A percentile compares a stretch with the other conserved stretches of the same genome.
Evolutionary conservation across 495 filamentous ascomycete genomes (phyloP).

Genomic region (Lindgomyces ingoldianus): DNA sequence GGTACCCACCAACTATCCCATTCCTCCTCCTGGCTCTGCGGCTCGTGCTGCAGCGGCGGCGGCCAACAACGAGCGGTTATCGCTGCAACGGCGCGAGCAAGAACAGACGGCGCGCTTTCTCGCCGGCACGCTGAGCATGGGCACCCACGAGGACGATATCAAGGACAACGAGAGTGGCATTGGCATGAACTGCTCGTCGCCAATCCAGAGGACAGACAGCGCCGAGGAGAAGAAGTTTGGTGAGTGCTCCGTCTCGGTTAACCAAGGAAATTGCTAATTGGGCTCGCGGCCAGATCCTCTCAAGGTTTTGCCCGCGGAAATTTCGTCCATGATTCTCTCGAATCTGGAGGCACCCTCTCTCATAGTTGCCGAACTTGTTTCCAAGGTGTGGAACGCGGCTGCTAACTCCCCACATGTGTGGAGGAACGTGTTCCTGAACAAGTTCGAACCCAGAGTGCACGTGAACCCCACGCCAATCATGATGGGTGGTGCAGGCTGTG

Average conservation of each 20-base stretch:
- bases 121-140: not conserved
- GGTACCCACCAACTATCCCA: conserved; percentile 29
- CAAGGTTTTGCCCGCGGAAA: conserved; percentile 65
- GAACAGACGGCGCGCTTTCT: conserved; percentile 29
- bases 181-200: conserved; percentile 29
- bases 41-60: conserved; percentile 32
- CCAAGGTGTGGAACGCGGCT: conserved; percentile 61
- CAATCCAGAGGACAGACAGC: conserved; percentile 14
- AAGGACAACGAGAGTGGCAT: conserved; percentile 36
- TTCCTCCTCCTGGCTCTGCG: conserved; percentile 20
- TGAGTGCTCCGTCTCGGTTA: not conserved
- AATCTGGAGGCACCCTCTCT: conserved; percentile 70
- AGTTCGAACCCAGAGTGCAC: conserved; percentile 55
- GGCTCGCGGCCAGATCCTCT: conserved; percentile 64
- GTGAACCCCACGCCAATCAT: conserved; percentile 49
- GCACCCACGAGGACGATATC: conserved; percentile 21
- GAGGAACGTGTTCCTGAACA: conserved; percentile 71
- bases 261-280: not conserved
- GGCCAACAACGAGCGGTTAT: conserved; percentile 25
- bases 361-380: conserved; percentile 62
- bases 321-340: conserved; percentile 70
- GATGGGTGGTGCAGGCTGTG: conserved; percentile 50
- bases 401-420: conserved; percentile 70
- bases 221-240: conserved; percentile 33
- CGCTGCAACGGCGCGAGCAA: conserved; percentile 8